phyloP scores from a whole-genome alignment of 768 basidiomycete genomes.

The Erythrobasidium yunnanense region DNA sequence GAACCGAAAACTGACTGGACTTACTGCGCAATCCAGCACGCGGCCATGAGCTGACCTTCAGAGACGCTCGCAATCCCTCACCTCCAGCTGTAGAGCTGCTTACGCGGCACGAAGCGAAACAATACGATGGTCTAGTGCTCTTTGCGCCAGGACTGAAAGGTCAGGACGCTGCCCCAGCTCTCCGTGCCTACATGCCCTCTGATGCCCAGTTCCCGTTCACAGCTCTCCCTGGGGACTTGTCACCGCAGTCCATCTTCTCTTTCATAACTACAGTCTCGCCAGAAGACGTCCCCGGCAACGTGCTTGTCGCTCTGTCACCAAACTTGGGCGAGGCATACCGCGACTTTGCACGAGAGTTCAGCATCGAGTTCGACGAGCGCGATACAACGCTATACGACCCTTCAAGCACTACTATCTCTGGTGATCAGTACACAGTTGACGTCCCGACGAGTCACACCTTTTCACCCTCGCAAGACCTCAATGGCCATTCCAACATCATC shows the following conservation, averaged over 20 bases:
- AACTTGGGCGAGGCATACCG: conserved; percentile 50
- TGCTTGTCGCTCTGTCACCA: conserved; percentile 69
- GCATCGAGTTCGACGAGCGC: conserved; percentile 73
- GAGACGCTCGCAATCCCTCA: conserved; percentile 61
- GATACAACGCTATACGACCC: conserved; percentile 74
- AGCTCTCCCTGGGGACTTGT: conserved; percentile 65
- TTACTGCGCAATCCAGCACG: conserved; percentile 47
- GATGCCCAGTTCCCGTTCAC: neutral
- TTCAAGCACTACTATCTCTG: conserved; percentile 4
- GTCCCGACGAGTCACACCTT: conserved; percentile 14
- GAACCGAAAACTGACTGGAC: neutral
- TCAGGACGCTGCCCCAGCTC: conserved; percentile 42
- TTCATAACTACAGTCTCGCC: conserved; percentile 48
- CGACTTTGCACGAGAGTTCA: conserved; percentile 84
- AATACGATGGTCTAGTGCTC: conserved; percentile 75
- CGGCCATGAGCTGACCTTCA: conserved; percentile 79
- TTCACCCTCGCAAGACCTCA: conserved; percentile 44
- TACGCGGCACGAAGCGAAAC: conserved; percentile 52
- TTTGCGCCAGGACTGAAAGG: conserved; percentile 78
- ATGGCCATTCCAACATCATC: conserved; percentile 38
- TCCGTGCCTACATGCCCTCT: neutral
- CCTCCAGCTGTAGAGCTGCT: conserved; percentile 52
- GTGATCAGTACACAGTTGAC: neutral
- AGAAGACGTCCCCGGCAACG: conserved; percentile 54
- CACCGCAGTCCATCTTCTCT: conserved; percentile 65